These are phyloP conservation scores for Lichtheimia hyalospora DNA, from an alignment of 371 early-diverging fungal species.

Conservation along the genomic window DNA sequence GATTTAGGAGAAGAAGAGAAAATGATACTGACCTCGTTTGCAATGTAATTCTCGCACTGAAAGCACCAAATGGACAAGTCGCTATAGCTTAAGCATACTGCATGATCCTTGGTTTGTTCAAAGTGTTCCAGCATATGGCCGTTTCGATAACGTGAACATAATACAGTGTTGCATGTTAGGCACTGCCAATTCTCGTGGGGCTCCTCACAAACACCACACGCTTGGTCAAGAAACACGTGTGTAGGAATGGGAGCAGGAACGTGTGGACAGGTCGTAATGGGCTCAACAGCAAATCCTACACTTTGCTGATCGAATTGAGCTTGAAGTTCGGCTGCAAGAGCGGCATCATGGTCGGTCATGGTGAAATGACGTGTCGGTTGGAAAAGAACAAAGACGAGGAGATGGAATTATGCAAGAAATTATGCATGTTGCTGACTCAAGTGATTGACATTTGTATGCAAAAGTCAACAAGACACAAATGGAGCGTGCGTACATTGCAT, in stretches of 20 bases:
- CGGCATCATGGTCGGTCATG: neutral
- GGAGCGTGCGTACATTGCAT: neutral
- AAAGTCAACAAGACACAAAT: no score
- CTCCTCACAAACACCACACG: constrained; percentile 20
- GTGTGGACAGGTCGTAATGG: constrained; percentile 26
- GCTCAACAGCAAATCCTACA: constrained; percentile 22
- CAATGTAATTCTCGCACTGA: constrained; percentile 23
- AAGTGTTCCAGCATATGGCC: constrained; percentile 28
- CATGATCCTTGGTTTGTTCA: constrained; percentile 8
- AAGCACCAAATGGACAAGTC: constrained; percentile 35
- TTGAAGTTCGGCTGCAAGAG: constrained; percentile 1
- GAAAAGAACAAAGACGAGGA: no score
- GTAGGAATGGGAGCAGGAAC: constrained; percentile 11
- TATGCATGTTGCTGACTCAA: no score
- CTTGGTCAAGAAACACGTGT: neutral
- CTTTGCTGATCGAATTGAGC: constrained; percentile 3
- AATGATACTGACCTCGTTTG: constrained; percentile 15
- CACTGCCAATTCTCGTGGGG: constrained; percentile 33
- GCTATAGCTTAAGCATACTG: constrained; percentile 28
- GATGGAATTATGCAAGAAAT: no score
- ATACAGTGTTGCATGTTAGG: constrained; percentile 16
- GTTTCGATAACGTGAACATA: constrained; percentile 26
- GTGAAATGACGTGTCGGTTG: no score
- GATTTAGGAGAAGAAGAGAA: neutral
- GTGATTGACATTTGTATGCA: no score